Evolutionary conservation across 805 yeast species (phyloP).

Genomic region (Yamadazyma ubonensis): DNA sequence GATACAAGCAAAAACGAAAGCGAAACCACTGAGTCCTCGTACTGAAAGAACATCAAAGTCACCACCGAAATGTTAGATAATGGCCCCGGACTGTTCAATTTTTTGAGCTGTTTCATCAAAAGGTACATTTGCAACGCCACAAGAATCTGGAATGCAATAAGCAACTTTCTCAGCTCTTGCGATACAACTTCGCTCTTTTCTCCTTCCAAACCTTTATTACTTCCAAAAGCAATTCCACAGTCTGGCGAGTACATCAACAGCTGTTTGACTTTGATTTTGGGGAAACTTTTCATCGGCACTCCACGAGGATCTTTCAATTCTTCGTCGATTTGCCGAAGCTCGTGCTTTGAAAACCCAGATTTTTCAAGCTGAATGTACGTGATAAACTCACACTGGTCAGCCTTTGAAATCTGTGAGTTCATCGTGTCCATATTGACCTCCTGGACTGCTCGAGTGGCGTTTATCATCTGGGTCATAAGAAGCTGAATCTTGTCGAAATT

Average conservation of each 20-base stretch:
- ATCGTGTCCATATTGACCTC: conserved; percentile 41
- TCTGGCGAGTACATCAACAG: conserved; percentile 84
- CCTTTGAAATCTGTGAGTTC: conserved; percentile 31
- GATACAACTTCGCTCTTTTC: conserved; percentile 52
- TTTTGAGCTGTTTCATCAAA: conserved; percentile 66
- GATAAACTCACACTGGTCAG: conserved; percentile 66
- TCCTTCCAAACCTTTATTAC: conserved; percentile 43
- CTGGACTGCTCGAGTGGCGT: conserved; percentile 38
- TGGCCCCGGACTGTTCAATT: conserved; percentile 75
- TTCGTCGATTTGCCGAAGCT: conserved; percentile 62
- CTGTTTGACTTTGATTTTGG: conserved; percentile 50
- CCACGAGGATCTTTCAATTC: conserved; percentile 78
- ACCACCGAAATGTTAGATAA: conserved; percentile 61
- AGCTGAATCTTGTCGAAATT: conserved; percentile 46
- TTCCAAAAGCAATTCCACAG: conserved; percentile 61
- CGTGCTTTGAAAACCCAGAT: conserved; percentile 51
- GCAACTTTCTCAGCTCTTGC: conserved; percentile 36
- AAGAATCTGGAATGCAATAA: conserved; percentile 47
- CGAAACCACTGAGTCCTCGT: conserved; percentile 72
- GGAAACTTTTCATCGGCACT: conserved; percentile 58
- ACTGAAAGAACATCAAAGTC: conserved; percentile 58
- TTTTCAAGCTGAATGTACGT: conserved; percentile 66
- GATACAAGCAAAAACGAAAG: conserved; percentile 61
- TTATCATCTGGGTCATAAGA: conserved; percentile 43
- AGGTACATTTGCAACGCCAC: conserved; percentile 51